A percentile compares a stretch with the other conserved stretches of the same genome.
Conservation (phyloP, 2,329 filamentous ascomycete genomes). For the Coniochaeta prunicola region DNA sequence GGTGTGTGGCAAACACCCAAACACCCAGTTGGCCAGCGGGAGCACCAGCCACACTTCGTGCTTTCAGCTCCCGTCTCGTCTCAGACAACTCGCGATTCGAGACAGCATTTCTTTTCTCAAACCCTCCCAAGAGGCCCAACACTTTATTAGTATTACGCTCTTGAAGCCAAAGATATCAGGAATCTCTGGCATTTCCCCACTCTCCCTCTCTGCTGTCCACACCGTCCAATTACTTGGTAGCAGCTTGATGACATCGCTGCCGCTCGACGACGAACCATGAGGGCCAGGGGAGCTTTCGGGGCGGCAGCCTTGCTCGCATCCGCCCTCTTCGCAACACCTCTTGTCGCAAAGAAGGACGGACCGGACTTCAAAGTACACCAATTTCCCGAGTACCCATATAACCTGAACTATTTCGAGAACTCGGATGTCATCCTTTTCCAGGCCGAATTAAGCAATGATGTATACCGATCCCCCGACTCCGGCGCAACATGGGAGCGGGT, state of each 20-base stretch:
- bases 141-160: background rate
- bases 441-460: slow-evolving; percentile 53
- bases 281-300: slow-evolving; percentile 38
- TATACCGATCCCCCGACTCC: slow-evolving; percentile 75
- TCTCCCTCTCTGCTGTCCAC: background rate
- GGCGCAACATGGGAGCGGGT: slow-evolving; percentile 70
- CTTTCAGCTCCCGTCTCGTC: background rate
- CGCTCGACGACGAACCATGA: slow-evolving; percentile 40
- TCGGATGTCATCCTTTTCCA: slow-evolving; percentile 75
- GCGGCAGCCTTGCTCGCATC: slow-evolving; percentile 46
- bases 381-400: slow-evolving; percentile 60
- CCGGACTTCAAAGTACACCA: slow-evolving; percentile 59
- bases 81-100: background rate
- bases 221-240: background rate
- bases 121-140: background rate
- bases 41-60: background rate
- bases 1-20: background rate
- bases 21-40: background rate
- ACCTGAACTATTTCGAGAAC: slow-evolving; percentile 86
- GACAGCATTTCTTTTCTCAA: background rate
- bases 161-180: background rate
- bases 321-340: slow-evolving; percentile 27
- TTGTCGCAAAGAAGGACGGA: slow-evolving; percentile 49
- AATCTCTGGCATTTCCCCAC: background rate
- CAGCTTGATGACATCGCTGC: slow-evolving; percentile 34